A percentile compares a stretch with the other conserved stretches of the same genome.
Evolutionary conservation across 257 asterid species (phyloP).

Genomic region (Mitragyna speciosa): DNA sequence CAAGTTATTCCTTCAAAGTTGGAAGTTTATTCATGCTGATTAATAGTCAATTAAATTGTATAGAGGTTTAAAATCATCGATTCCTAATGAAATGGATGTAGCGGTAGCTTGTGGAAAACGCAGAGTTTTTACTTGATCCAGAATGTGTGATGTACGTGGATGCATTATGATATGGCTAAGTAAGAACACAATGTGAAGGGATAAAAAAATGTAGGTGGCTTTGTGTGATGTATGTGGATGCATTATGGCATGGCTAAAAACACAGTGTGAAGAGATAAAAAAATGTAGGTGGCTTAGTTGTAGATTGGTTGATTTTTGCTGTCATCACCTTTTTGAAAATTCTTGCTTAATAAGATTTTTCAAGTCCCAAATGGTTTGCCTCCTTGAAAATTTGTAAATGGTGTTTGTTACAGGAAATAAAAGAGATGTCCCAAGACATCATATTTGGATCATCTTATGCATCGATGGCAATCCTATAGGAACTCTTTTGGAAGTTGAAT

Average conservation of each 20-base stretch:
- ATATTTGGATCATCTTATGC: neutral
- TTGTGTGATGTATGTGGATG: too few species aligned
- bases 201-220: too few species aligned
- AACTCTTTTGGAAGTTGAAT: conserved; percentile 2
- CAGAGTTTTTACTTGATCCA: too few species aligned
- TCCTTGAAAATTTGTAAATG: neutral
- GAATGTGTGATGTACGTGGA: too few species aligned
- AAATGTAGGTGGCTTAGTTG: neutral
- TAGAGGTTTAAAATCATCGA: neutral
- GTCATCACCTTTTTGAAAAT: neutral
- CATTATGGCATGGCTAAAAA: neutral
- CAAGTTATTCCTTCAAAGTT: neutral
- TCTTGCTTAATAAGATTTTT: neutral
- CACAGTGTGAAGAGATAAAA: neutral
- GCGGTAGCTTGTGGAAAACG: too few species aligned
- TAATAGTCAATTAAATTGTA: neutral
- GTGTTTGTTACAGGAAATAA: neutral
- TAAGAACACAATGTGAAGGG: too few species aligned
- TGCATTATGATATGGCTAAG: too few species aligned
- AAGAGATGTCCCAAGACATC: neutral
- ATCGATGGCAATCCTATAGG: neutral
- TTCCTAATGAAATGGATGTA: too few species aligned
- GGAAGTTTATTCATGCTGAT: neutral
- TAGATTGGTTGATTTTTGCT: neutral
- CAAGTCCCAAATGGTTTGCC: neutral